phyloP scores from a whole-genome alignment of 257 asterid species.

The Lavandula angustifolia region DNA sequence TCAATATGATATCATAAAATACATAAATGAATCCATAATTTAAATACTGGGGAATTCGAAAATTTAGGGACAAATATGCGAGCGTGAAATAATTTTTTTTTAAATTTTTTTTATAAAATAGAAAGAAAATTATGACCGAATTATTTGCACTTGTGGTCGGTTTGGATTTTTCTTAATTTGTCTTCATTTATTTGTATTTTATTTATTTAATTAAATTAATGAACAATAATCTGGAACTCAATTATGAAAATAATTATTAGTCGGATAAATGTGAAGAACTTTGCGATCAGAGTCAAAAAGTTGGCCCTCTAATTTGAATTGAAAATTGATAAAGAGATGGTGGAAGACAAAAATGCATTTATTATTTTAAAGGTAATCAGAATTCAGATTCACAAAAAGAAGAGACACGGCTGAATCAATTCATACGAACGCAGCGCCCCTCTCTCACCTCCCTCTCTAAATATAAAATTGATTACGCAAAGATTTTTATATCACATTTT shows the following conservation, averaged over 20 bases:
- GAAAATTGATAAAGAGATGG: neutral
- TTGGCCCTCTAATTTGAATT: neutral
- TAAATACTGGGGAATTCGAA: too few species aligned
- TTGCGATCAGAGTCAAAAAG: conserved; percentile 15
- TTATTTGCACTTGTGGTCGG: too few species aligned
- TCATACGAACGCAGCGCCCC: neutral
- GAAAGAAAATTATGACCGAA: too few species aligned
- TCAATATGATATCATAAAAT: too few species aligned
- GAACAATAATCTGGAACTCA: neutral
- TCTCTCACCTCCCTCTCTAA: neutral
- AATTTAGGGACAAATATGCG: too few species aligned
- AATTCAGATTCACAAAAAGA: neutral
- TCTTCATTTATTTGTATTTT: too few species aligned
- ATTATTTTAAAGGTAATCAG: neutral
- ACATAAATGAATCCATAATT: too few species aligned
- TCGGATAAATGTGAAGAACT: conserved; percentile 7
- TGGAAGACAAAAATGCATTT: conserved; percentile 8
- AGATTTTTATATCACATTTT: too few species aligned
- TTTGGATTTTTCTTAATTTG: too few species aligned
- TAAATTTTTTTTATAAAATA: too few species aligned
- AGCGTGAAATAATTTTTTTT: too few species aligned
- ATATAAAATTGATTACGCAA: too few species aligned
- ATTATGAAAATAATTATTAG: conserved; percentile 9
- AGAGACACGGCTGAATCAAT: neutral
- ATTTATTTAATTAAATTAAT: neutral